Evolutionary conservation across 176 grass and related monocot species (phyloP).

Genomic region (Leersia perrieri): DNA sequence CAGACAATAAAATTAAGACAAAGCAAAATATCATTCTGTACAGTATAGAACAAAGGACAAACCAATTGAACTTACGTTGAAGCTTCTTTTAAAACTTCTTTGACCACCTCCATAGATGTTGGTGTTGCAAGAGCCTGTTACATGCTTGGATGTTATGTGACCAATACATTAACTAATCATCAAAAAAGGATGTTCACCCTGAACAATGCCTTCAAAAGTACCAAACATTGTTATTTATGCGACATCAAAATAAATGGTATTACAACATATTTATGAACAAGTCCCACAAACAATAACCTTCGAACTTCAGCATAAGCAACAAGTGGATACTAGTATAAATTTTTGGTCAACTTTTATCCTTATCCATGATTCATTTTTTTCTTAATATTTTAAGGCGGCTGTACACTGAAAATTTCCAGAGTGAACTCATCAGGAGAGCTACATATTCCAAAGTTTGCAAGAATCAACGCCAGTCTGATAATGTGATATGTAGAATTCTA

Average conservation of each 20-base stretch:
- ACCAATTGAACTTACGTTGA: slow-evolving; percentile 61
- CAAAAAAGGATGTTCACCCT: slow-evolving; percentile 19
- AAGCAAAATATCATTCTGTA: slow-evolving; percentile 12
- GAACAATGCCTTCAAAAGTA: slow-evolving; percentile 3
- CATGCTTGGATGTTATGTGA: slow-evolving; percentile 30
- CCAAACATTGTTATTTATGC: not conserved
- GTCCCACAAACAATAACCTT: not conserved
- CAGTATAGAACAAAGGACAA: slow-evolving; percentile 6
- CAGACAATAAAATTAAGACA: slow-evolving; percentile 26
- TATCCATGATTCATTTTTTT: not conserved
- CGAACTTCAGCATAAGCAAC: not conserved
- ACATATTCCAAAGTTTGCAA: not conserved
- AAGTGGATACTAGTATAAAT: not conserved
- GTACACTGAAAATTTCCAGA: not conserved
- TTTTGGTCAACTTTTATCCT: not conserved
- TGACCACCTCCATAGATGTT: slow-evolving; percentile 50
- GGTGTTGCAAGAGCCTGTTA: slow-evolving; percentile 56
- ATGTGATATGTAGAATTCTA: not conserved
- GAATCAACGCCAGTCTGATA: not conserved
- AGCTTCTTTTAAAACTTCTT: slow-evolving; percentile 65
- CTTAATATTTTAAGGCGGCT: not conserved
- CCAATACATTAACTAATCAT: slow-evolving; percentile 13
- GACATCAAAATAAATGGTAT: not conserved
- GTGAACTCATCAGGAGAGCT: not conserved
- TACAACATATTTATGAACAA: not conserved